Evolutionary conservation across 148 eudicot genomes (phyloP).

Genomic region (Pouteria glomerata): DNA sequence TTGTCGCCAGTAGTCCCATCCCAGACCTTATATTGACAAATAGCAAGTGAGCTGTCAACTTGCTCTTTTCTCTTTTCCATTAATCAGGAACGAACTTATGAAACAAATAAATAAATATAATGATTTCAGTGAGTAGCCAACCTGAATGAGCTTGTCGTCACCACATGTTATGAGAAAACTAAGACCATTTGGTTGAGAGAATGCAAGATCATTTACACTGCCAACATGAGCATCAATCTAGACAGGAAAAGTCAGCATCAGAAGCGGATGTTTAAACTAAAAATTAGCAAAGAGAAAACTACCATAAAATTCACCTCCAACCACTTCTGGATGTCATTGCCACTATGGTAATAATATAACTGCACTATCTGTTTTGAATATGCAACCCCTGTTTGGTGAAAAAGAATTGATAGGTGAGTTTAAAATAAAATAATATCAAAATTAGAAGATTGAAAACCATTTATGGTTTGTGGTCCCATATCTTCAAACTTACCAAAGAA

Average conservation of each 20-base stretch:
- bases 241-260: not conserved
- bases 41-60: not conserved
- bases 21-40: slow-evolving; percentile 12
- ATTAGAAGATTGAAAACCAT: not conserved
- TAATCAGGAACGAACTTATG: not conserved
- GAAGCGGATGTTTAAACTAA: not conserved
- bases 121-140: not conserved
- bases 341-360: slow-evolving; percentile 16
- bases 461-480: not conserved
- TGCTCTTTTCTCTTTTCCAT: not conserved
- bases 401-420: not conserved
- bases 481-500: slow-evolving; percentile 18
- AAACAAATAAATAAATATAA: not conserved
- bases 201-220: slow-evolving; percentile 31
- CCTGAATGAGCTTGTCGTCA: slow-evolving; percentile 26
- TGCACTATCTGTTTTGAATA: slow-evolving; percentile 28
- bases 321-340: slow-evolving; percentile 1
- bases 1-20: slow-evolving; percentile 23
- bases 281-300: slow-evolving; percentile 4
- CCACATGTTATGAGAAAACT: slow-evolving; percentile 26
- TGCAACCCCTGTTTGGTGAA: slow-evolving; percentile 23
- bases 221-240: slow-evolving; percentile 39
- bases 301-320: slow-evolving; percentile 21
- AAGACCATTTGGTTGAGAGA: slow-evolving; percentile 19
- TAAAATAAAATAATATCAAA: not conserved